Evolutionary conservation across 805 yeast species (phyloP).

Genomic region (Candida mattraensis): DNA sequence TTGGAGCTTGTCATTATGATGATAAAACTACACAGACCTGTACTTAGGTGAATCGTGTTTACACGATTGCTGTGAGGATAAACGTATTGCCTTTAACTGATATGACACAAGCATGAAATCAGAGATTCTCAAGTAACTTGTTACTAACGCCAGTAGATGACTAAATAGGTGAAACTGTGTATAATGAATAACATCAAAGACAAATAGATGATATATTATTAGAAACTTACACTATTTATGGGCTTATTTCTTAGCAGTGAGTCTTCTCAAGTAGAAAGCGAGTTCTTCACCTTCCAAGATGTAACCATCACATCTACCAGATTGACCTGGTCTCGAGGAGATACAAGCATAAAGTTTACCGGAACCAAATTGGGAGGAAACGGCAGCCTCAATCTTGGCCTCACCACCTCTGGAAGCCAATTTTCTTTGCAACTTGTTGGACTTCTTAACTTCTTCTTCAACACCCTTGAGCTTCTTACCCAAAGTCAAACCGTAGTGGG

Average conservation of each 20-base stretch:
- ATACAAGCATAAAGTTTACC: constrained; percentile 99
- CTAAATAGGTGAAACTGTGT: constrained; percentile 4
- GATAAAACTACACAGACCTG: constrained; percentile 59
- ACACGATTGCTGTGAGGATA: constrained; percentile 26
- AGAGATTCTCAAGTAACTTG: background rate
- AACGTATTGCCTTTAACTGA: constrained; percentile 29
- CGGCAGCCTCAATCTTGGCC: constrained; percentile 85
- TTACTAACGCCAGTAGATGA: constrained; percentile 7
- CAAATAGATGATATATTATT: constrained; percentile 34
- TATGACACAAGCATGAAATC: background rate
- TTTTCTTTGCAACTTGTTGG: constrained; percentile 84
- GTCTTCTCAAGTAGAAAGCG: constrained; percentile 99
- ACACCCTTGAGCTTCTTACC: constrained; percentile 77
- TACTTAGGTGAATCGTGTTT: constrained; percentile 40
- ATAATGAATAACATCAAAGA: constrained; percentile 20
- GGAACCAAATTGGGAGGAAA: constrained; percentile 95
- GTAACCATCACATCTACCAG: constrained; percentile 99
- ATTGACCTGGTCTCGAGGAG: constrained; percentile 99
- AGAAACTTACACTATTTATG: constrained; percentile 11
- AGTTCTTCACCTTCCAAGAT: constrained; percentile 99
- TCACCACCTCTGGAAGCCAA: constrained; percentile 87
- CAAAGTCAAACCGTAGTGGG: constrained; percentile 92
- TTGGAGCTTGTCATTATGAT: constrained; percentile 30
- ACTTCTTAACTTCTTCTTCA: constrained; percentile 64
- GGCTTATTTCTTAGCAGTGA: constrained; percentile 95